Percentiles rank a stretch among this genome's conserved stretches.
Evolutionary conservation across 768 basidiomycete genomes (phyloP).

Genomic region (Collybiopsis confluens): DNA sequence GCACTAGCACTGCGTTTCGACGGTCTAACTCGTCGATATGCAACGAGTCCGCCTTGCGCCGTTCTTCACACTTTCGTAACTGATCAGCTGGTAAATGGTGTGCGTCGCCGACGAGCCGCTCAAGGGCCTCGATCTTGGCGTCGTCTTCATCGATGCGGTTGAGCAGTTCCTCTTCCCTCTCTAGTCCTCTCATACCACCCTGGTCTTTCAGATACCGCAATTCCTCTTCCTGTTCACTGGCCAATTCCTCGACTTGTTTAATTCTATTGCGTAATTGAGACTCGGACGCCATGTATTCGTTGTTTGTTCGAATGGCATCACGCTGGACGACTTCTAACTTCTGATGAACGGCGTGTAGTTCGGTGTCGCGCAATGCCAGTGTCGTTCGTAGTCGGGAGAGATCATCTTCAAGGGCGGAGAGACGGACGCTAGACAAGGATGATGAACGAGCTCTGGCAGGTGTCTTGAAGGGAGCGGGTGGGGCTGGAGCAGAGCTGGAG

Average conservation of each 20-base stretch:
- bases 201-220: constrained; percentile 39
- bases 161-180: constrained; percentile 58
- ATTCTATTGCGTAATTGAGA: constrained; percentile 41
- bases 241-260: constrained; percentile 32
- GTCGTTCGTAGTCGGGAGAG: constrained; percentile 41
- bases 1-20: constrained; percentile 40
- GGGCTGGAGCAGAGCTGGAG: constrained; percentile 21
- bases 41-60: constrained; percentile 38
- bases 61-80: constrained; percentile 32
- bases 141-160: constrained; percentile 72
- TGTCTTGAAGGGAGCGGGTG: constrained; percentile 26
- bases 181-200: constrained; percentile 24
- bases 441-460: constrained; percentile 52
- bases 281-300: constrained; percentile 55
- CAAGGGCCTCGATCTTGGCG: constrained; percentile 56
- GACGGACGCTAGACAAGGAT: constrained; percentile 48
- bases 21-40: constrained; percentile 37
- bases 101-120: constrained; percentile 41
- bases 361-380: constrained; percentile 40
- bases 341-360: constrained; percentile 36
- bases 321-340: constrained; percentile 47
- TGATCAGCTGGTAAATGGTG: constrained; percentile 36
- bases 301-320: constrained; percentile 49
- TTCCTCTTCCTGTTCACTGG: constrained; percentile 62
- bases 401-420: constrained; percentile 53